Conservation (phyloP, 1,139 yeast species). For the Debaryomyces subglobosus region DNA sequence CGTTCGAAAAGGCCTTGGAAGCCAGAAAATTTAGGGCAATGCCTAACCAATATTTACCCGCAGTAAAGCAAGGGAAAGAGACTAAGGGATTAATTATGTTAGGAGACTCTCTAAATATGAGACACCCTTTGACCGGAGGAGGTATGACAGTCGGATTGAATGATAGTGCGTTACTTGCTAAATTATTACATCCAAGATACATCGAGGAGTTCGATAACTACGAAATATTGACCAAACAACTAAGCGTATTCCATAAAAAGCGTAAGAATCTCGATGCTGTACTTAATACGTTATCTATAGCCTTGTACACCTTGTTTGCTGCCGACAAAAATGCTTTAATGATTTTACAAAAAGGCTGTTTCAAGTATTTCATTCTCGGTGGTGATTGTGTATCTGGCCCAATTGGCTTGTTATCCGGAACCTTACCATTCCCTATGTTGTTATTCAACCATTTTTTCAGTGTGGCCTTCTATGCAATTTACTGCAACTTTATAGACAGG, state of each 20-base stretch:
- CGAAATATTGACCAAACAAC: slow-evolving; percentile 52
- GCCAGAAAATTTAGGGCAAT: slow-evolving; percentile 68
- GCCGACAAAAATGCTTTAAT: slow-evolving; percentile 71
- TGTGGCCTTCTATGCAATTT: slow-evolving; percentile 85
- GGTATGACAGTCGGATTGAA: slow-evolving; percentile 98
- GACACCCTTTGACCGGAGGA: slow-evolving; percentile 98
- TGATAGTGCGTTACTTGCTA: slow-evolving; percentile 74
- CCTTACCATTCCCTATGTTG: slow-evolving; percentile 71
- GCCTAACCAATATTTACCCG: slow-evolving; percentile 94
- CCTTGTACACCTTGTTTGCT: slow-evolving; percentile 86
- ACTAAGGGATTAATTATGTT: slow-evolving; percentile 79
- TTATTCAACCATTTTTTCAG: slow-evolving; percentile 84
- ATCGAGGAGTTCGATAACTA: slow-evolving; percentile 66
- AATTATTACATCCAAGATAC: slow-evolving; percentile 56
- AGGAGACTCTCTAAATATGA: slow-evolving; percentile 96
- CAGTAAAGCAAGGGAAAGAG: slow-evolving; percentile 58
- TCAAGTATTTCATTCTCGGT: slow-evolving; percentile 80
- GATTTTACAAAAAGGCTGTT: slow-evolving; percentile 86
- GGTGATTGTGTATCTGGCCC: slow-evolving; percentile 83
- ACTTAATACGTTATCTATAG: slow-evolving; percentile 86
- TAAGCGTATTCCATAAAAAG: slow-evolving; percentile 70
- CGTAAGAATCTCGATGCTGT: slow-evolving; percentile 83
- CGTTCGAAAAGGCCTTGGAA: slow-evolving; percentile 54
- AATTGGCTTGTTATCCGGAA: slow-evolving; percentile 80
- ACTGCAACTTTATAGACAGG: slow-evolving; percentile 63